Conservation (phyloP, 2,329 filamentous ascomycete genomes). For the Xylaria sp. region DNA sequence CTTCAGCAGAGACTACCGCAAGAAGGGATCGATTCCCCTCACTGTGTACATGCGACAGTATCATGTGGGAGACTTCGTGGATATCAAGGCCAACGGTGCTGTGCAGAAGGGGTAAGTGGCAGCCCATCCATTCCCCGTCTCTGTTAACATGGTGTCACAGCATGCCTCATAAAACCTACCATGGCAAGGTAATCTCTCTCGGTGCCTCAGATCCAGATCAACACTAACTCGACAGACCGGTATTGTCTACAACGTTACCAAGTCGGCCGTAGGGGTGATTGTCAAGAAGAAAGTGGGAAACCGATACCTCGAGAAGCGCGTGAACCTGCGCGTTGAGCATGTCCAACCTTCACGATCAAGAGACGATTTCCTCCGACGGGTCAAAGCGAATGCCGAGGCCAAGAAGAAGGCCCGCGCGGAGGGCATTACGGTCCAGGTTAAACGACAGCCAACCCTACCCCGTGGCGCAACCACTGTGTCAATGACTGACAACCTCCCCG, state of each 20-base stretch:
- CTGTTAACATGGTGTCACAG: conserved; percentile 56
- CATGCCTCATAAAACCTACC: conserved; percentile 99
- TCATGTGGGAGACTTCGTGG: conserved; percentile 85
- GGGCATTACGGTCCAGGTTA: conserved; percentile 88
- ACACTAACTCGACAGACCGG: conserved; percentile 68
- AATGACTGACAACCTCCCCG: conserved; percentile 83
- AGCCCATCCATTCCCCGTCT: conserved; percentile 1
- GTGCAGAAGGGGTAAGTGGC: conserved; percentile 91
- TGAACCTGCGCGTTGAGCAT: conserved; percentile 99
- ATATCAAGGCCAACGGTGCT: conserved; percentile 98
- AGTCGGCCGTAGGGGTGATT: conserved; percentile 97
- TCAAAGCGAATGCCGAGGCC: conserved; percentile 69
- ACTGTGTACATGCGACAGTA: not conserved
- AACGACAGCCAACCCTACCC: conserved; percentile 86
- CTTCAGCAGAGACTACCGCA: not conserved
- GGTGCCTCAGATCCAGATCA: not conserved
- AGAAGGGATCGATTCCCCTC: not conserved
- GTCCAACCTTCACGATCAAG: conserved; percentile 92
- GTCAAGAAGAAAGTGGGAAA: conserved; percentile 99
- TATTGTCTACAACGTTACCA: conserved; percentile 99
- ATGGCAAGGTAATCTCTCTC: conserved; percentile 73
- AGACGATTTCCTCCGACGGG: conserved; percentile 39
- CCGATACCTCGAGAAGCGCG: conserved; percentile 99
- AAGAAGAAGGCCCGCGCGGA: conserved; percentile 93
- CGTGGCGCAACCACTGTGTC: conserved; percentile 83